A percentile compares a stretch with the other conserved stretches of the same genome.
phyloP scores from a whole-genome alignment of 371 early-diverging fungal species.

The Mortierella sp. region DNA sequence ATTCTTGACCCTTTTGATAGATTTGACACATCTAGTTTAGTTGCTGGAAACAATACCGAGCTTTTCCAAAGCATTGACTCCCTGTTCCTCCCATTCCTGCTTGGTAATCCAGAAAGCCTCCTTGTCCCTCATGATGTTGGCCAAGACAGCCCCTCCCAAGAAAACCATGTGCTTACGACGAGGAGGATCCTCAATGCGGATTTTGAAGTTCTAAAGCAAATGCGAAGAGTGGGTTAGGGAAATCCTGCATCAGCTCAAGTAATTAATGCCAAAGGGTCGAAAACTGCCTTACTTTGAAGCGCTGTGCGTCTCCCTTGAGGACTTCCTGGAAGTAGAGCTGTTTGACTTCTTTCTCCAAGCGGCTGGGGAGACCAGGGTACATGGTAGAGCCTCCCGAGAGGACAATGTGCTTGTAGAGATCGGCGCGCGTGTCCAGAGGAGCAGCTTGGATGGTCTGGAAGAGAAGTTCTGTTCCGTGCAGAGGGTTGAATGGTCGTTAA shows the following conservation, averaged over 20 bases:
- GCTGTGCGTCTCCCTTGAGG: conserved; percentile 83
- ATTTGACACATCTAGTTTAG: conserved; percentile 15
- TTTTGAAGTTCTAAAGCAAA: conserved; percentile 88
- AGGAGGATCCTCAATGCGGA: conserved; percentile 97
- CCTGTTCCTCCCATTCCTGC: conserved; percentile 95
- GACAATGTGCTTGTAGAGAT: conserved; percentile 96
- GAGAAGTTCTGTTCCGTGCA: conserved; percentile 76
- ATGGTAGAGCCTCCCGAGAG: conserved; percentile 98
- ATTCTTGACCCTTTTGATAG: not conserved
- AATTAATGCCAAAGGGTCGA: no score
- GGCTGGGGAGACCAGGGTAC: conserved; percentile 96
- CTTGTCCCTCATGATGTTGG: conserved; percentile 94
- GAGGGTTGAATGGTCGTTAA: not conserved
- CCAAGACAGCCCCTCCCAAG: conserved; percentile 97
- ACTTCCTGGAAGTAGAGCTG: conserved; percentile 92
- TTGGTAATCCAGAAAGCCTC: conserved; percentile 94
- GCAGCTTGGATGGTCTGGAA: conserved; percentile 92
- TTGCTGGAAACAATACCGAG: conserved; percentile 55
- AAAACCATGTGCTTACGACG: conserved; percentile 98
- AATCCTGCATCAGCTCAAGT: no score
- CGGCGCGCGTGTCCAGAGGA: conserved; percentile 92
- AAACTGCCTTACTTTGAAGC: conserved; percentile 75
- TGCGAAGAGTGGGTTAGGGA: not conserved
- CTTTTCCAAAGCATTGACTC: conserved; percentile 83
- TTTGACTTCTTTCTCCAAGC: conserved; percentile 97